phyloP scores from a whole-genome alignment of 2,329 filamentous ascomycete species.

The Parastagonospora avenae region DNA sequence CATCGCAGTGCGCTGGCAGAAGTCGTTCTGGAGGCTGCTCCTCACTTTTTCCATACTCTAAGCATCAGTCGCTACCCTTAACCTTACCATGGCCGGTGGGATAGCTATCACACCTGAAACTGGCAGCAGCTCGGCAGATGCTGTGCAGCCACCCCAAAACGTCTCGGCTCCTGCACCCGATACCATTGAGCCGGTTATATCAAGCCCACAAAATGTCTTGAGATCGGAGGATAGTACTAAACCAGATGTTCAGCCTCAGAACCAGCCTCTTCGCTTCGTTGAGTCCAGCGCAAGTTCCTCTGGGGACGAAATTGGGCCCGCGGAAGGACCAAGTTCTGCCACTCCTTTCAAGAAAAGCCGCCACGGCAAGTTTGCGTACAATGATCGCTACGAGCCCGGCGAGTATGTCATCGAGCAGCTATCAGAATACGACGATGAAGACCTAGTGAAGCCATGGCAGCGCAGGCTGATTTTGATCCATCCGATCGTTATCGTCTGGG shows the following conservation, averaged over 20 bases:
- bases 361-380: constrained; percentile 5
- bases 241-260: background rate
- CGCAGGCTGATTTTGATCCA: constrained; percentile 3
- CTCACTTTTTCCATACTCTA: background rate
- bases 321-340: background rate
- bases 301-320: constrained; percentile 3
- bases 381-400: constrained; percentile 3
- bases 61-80: background rate
- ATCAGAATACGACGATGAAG: constrained; percentile 4
- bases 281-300: constrained; percentile 4
- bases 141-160: background rate
- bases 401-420: constrained; percentile 4
- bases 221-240: background rate
- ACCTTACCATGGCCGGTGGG: background rate
- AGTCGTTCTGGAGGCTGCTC: background rate
- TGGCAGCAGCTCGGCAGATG: background rate
- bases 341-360: constrained; percentile 3
- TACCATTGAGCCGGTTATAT: background rate
- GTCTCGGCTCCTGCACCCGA: background rate
- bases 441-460: constrained; percentile 7
- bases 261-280: constrained; percentile 3
- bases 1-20: background rate
- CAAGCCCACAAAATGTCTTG: background rate
- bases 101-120: background rate
- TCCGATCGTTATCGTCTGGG: constrained; percentile 6